Evolutionary conservation across 2,329 filamentous ascomycete species (phyloP), one percentile per base, ranked within the genome.

Genomic region (Fusarium transvaalense): DNA sequence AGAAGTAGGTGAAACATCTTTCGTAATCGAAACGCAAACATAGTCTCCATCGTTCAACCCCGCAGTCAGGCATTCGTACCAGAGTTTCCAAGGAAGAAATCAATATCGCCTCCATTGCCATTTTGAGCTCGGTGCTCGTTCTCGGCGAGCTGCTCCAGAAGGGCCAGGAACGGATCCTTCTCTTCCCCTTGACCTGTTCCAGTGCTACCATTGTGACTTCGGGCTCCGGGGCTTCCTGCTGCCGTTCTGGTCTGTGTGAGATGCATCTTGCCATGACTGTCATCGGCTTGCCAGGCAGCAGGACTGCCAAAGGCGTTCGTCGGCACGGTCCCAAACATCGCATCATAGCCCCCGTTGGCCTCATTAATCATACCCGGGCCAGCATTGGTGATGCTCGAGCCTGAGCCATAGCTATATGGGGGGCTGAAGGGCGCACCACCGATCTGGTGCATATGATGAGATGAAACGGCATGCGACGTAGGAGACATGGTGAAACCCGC

Each of bases 101-200:
- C 92, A 72, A 96, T 80, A 75, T 95, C 92, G 68, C 86, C 90
- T 14, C 90, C 91, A 12, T 89, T 87, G 0, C 90, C 91, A 52
- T 87, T 83, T 41, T 84, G 83, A 54, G 79, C 75, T 23, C 77
- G 76, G 55, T 91, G 86, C 78, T 95, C 92, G 73, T 93, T 94
- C 78, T 96, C 92, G 0, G 92, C 92, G 61, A 96, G 83, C 79
- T 96, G 92, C 76, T 96, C 92, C 35, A 96, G 81, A 41, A 96
- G 79, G 64, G 88, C 92, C 39, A 96, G 78, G 75, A 97, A 96
- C 1, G 92, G 92, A 74, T 96, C 93, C 71, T 92, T 94, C 69
- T 95, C 92, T 21, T 89, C 85, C 4, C 81, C 82, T 4, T 81
- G 76, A 0, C 78, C 82, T 3, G 83, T 84, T 3, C 80, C 83